Conservation (phyloP, 1,139 yeast species). For the Kurtzmaniella quercitrusa region DNA sequence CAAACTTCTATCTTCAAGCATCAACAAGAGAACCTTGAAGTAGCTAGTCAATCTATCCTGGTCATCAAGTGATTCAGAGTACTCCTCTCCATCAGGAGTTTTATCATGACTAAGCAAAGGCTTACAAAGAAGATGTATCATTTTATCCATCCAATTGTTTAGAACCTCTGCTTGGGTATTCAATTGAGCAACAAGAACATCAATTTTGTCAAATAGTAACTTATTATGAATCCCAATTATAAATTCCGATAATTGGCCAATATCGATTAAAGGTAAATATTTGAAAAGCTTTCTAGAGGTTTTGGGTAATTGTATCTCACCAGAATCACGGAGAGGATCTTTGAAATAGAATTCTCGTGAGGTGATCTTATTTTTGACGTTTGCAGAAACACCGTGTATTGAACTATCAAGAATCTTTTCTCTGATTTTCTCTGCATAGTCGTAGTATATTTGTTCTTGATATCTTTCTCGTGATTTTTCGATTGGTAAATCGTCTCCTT, state of each 20-base stretch:
- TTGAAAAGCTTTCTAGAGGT: conserved; percentile 31
- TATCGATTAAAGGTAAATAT: conserved; percentile 24
- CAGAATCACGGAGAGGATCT: conserved; percentile 24
- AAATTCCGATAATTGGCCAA: conserved; percentile 13
- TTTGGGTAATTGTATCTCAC: conserved; percentile 29
- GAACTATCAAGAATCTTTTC: conserved; percentile 47
- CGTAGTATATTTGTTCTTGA: conserved; percentile 44
- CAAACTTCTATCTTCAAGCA: conserved; percentile 52
- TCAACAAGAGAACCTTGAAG: conserved; percentile 55
- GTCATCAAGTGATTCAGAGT: conserved; percentile 62
- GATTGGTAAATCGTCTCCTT: background rate
- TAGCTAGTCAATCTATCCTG: conserved; percentile 70
- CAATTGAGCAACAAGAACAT: conserved; percentile 30
- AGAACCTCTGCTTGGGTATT: conserved; percentile 56
- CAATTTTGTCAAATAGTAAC: conserved; percentile 17
- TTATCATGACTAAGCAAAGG: conserved; percentile 43
- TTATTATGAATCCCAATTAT: conserved; percentile 21
- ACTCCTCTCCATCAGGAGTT: conserved; percentile 73
- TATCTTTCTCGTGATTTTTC: conserved; percentile 10
- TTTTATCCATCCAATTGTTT: conserved; percentile 49
- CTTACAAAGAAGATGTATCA: conserved; percentile 41
- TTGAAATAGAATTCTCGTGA: conserved; percentile 19
- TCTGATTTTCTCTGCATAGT: conserved; percentile 60
- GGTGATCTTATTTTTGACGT: conserved; percentile 22
- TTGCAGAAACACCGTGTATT: conserved; percentile 26